phyloP scores from a whole-genome alignment of 2,329 filamentous ascomycete genomes.

The Fusarium denticulatum region DNA sequence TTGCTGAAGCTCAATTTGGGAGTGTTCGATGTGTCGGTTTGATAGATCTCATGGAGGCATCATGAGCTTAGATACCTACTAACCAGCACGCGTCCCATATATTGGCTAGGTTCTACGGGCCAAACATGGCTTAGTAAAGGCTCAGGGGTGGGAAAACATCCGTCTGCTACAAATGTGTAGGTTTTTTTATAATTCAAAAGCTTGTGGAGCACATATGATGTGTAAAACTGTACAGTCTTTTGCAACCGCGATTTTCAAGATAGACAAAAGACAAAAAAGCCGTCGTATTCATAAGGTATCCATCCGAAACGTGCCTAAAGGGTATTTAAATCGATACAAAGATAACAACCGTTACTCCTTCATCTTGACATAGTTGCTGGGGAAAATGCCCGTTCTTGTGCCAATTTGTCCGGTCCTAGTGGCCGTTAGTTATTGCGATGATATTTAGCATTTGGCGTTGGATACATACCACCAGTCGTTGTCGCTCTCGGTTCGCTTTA shows the following conservation, averaged over 20 bases:
- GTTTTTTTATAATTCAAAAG: background rate
- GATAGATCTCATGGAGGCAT: background rate
- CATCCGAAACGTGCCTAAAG: slow-evolving; percentile 30
- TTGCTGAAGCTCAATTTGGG: background rate
- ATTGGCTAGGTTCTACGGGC: background rate
- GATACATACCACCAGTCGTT: slow-evolving; percentile 89
- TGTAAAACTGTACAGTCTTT: background rate
- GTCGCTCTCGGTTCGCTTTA: slow-evolving; percentile 93
- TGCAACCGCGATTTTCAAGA: background rate
- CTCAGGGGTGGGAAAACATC: background rate
- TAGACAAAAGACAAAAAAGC: slow-evolving; percentile 9
- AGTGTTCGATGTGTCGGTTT: background rate
- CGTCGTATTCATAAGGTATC: slow-evolving; percentile 6
- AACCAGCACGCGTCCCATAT: background rate
- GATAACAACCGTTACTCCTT: slow-evolving; percentile 54
- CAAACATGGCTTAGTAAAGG: background rate
- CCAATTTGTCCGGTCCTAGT: slow-evolving; percentile 88
- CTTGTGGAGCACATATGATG: background rate
- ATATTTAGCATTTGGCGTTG: background rate
- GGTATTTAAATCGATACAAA: slow-evolving; percentile 37
- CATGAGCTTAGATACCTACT: background rate
- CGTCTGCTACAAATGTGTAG: background rate
- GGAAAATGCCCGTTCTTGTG: slow-evolving; percentile 88
- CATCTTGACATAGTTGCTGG: slow-evolving; percentile 81
- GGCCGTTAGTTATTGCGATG: background rate